Evolutionary conservation across 2,329 filamentous ascomycete genomes (phyloP).

Genomic region (Hypoxylon sp.): DNA sequence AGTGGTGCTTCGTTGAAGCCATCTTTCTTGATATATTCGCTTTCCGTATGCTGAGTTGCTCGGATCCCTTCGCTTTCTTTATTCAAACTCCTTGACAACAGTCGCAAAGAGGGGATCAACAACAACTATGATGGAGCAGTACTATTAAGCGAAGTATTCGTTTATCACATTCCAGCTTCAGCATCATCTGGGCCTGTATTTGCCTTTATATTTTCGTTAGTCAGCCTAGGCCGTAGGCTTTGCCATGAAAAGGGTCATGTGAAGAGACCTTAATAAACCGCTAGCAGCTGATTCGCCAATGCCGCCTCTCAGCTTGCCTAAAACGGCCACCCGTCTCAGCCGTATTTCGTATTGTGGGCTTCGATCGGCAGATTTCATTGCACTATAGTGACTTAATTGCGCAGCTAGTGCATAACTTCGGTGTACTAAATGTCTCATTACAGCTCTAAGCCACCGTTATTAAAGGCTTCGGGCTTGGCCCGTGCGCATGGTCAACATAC

Average conservation of each 20-base stretch:
- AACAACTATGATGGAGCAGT: background rate
- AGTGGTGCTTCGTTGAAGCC: slow-evolving; percentile 1
- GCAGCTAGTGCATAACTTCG: background rate
- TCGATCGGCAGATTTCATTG: background rate
- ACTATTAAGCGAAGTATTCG: background rate
- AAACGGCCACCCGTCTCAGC: slow-evolving; percentile 21
- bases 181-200: background rate
- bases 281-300: slow-evolving; percentile 21
- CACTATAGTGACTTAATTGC: background rate
- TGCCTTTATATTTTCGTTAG: background rate
- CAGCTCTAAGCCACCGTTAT: background rate
- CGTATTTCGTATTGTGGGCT: slow-evolving; percentile 30
- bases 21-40: background rate
- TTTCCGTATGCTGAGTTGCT: too few relatives aligned
- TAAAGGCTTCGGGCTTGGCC: background rate
- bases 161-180: background rate
- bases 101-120: background rate
- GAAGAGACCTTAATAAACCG: background rate
- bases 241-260: background rate
- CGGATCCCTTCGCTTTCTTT: too few relatives aligned
- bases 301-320: slow-evolving; percentile 18
- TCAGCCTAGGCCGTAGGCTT: background rate
- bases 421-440: background rate
- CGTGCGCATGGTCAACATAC: background rate
- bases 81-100: background rate